Evolutionary conservation across 805 yeast species (phyloP).

Genomic region (Ogataea zsoltii): DNA sequence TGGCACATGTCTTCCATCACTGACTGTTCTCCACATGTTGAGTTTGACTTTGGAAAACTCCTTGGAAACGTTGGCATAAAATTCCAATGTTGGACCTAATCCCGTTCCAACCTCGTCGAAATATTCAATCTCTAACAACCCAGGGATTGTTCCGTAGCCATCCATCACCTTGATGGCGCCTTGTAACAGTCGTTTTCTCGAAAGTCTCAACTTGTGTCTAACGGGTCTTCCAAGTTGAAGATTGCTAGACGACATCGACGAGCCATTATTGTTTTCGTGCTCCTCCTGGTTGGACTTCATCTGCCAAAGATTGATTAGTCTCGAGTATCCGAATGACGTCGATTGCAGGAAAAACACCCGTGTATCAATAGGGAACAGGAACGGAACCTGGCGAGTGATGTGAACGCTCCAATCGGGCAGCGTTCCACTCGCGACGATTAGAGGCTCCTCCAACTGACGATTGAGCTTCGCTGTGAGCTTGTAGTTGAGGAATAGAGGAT

Average conservation of each 20-base stretch:
- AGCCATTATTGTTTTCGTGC: conserved; percentile 26
- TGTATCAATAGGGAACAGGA: conserved; percentile 81
- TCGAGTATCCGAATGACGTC: conserved; percentile 87
- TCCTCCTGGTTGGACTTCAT: conserved; percentile 43
- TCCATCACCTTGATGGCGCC: conserved; percentile 80
- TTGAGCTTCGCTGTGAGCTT: conserved; percentile 84
- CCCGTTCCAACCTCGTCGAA: conserved; percentile 95
- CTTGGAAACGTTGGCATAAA: conserved; percentile 77
- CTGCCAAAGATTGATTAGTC: conserved; percentile 81
- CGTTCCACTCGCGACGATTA: conserved; percentile 82
- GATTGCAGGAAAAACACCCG: conserved; percentile 77
- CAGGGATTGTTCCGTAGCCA: conserved; percentile 75
- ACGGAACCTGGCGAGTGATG: conserved; percentile 73
- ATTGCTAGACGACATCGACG: conserved; percentile 23
- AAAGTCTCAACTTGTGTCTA: conserved; percentile 76
- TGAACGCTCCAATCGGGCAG: conserved; percentile 83
- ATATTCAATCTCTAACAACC: conserved; percentile 82
- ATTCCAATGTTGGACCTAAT: conserved; percentile 92
- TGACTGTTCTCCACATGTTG: conserved; percentile 67
- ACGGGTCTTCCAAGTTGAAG: conserved; percentile 72
- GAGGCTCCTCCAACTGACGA: conserved; percentile 85
- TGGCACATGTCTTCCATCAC: conserved; percentile 5
- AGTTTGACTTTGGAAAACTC: conserved; percentile 63
- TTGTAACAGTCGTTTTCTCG: conserved; percentile 66
- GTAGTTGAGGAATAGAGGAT: conserved; percentile 60